Percentiles rank a stretch among this genome's conserved stretches.
Evolutionary conservation across 306 rosid species (phyloP).

Genomic region (Sechiopsis laciniata): DNA sequence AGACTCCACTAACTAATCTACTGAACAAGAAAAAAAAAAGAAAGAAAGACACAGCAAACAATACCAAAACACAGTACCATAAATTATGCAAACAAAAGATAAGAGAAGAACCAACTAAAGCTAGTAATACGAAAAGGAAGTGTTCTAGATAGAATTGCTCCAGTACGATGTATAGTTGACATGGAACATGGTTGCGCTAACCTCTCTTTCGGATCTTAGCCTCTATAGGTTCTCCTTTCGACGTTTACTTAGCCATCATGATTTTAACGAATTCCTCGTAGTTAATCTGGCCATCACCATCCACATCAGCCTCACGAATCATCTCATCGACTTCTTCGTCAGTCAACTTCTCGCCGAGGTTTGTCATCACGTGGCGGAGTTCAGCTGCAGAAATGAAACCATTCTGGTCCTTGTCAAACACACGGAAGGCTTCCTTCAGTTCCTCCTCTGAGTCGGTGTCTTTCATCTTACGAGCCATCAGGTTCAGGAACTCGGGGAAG

Average conservation of each 20-base stretch:
- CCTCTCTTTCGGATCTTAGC: conserved; percentile 19
- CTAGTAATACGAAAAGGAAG: conserved; percentile 36
- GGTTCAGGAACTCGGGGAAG: conserved; percentile 69
- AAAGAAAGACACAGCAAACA: conserved; percentile 35
- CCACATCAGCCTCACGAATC: conserved; percentile 82
- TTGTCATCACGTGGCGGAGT: conserved; percentile 82
- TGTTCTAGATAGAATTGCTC: conserved; percentile 1
- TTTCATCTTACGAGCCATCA: conserved; percentile 82
- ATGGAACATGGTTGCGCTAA: conserved; percentile 1
- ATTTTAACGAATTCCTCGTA: conserved; percentile 80
- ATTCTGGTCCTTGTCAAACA: conserved; percentile 78
- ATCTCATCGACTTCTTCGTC: conserved; percentile 78
- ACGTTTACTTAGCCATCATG: conserved; percentile 66
- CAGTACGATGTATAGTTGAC: background rate
- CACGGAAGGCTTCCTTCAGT: conserved; percentile 80
- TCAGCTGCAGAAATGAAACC: conserved; percentile 90
- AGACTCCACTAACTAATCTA: conserved; percentile 19
- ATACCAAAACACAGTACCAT: conserved; percentile 42
- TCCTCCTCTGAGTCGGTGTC: conserved; percentile 80
- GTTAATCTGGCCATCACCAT: conserved; percentile 78
- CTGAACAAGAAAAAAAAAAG: background rate
- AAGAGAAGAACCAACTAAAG: conserved; percentile 46
- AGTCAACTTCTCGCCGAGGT: conserved; percentile 79
- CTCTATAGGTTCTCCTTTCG: background rate
- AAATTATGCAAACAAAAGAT: conserved; percentile 41